phyloP scores from a whole-genome alignment of 495 filamentous ascomycete genomes.

The Chaetomium fimeti region DNA sequence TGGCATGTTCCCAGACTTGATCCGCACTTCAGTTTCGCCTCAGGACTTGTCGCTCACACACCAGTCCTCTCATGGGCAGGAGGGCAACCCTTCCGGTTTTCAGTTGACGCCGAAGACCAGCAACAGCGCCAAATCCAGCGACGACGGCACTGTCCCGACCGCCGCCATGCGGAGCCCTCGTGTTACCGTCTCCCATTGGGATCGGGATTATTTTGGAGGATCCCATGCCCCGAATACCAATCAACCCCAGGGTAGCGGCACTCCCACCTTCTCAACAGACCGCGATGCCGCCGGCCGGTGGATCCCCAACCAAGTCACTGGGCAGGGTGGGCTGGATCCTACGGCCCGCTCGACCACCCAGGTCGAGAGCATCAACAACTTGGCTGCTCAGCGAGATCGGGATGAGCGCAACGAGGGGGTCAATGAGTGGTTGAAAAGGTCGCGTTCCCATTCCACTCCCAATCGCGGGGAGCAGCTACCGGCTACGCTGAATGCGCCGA shows the following conservation, averaged over 20 bases:
- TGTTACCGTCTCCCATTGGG: slow-evolving; percentile 52
- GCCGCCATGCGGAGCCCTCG: slow-evolving; percentile 48
- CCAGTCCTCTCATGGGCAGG: slow-evolving; percentile 33
- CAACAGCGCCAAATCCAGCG: slow-evolving; percentile 49
- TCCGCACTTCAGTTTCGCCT: slow-evolving; percentile 22
- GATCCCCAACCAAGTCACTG: slow-evolving; percentile 38
- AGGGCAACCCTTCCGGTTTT: slow-evolving; percentile 32
- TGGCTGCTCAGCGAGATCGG: slow-evolving; percentile 34
- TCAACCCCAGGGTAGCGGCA: slow-evolving; percentile 13
- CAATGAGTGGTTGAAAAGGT: slow-evolving; percentile 42
- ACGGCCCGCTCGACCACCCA: slow-evolving; percentile 39
- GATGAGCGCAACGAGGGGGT: slow-evolving; percentile 45
- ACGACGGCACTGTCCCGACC: slow-evolving; percentile 43
- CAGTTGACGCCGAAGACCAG: slow-evolving; percentile 52
- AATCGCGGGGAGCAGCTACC: slow-evolving; percentile 6
- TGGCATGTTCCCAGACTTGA: slow-evolving; percentile 23
- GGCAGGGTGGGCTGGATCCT: slow-evolving; percentile 47
- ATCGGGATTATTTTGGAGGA: slow-evolving; percentile 34
- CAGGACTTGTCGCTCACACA: slow-evolving; percentile 27
- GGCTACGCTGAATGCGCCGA: slow-evolving; percentile 9
- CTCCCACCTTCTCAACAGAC: slow-evolving; percentile 16
- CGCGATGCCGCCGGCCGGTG: slow-evolving; percentile 43
- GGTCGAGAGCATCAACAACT: slow-evolving; percentile 44
- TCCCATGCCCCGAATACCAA: slow-evolving; percentile 35
- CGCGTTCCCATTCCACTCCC: not conserved